Evolutionary conservation across 2,329 filamentous ascomycete genomes (phyloP), one percentile per base, ranked within the genome.

Genomic region (Pestalotiopsis sp.): DNA sequence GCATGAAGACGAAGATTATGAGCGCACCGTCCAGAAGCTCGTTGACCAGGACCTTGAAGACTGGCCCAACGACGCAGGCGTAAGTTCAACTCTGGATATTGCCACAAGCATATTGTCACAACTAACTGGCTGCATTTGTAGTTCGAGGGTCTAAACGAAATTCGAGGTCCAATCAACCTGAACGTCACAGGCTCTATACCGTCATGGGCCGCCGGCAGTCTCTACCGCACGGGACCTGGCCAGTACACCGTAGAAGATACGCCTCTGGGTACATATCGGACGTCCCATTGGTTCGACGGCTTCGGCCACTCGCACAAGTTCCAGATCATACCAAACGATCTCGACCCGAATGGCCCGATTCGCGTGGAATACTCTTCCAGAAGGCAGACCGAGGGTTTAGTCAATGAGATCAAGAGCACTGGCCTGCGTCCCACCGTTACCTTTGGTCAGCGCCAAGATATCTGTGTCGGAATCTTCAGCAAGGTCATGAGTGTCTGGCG

Each of bases 251-350:
- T 94, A 3, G 83, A 90, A n/a, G 77, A 81, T 58, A 89, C 88
- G 0, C 79, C 87, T 2, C 83, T 84, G 3, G 89, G 89, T n/a
- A 87, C 84, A 0, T 90, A 90, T 74, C 82, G 84, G 39, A 84
- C 91, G 13, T 87, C 85, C 1, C 93, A 96, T 78, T 96, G 93
- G 93, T 96, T 96, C 73, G 94, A 96, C 76, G 92, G 92, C 5
- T 89, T 94, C 69, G 87, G 89, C 3, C 88, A 92, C 67, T 84
- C 89, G 1, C 92, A 95, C 80, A 89, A 88, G 36, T 95, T 95
- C 76, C 86, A 93, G 68, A 91, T 95, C 39, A 74, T 89, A 3
- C 76, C 85, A 20, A 76, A 75, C 17, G 66, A 74, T 4, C 52
- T 67, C 9, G 68, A 71, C 38, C 25, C 71, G 2, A 71, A 73